Base-by-base conservation (phyloP, 768 basidiomycete species). In the Kwoniella europaea region DNA sequence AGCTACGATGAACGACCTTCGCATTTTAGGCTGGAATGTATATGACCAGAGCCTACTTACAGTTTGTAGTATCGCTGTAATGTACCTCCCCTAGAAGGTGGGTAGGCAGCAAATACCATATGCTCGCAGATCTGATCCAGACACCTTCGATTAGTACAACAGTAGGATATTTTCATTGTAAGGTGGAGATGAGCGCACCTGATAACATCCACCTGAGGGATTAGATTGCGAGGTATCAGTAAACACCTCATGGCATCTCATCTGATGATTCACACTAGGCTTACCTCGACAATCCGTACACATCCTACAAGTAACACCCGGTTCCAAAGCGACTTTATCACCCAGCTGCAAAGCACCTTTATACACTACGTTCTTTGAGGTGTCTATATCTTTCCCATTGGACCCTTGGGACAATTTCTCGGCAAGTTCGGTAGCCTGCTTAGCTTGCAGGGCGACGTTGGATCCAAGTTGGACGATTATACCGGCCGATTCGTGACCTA, bases 401-500 rank as follows among this genome's bases (percentile, higher is more conserved):
- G 63, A 29, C 4, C 27, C 44, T 13, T 53, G 42, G 18, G 69
- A 63, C 10, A 73, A 53, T 15, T 53, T 68, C 15, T 67, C 43
- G 0, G 69, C 66, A 4, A 63, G 13, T 10, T 74, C n/a, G 2
- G 65, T 63, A 13, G 77, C 76, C 46, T 71, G 64, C 12, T 52
- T 65, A n/a, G 79, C 73, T 57, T 71, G 35, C 3, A 69, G 73
- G 29, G 79, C 79, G 10, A 77, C 68, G 65, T 81, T 79, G 1
- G 79, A 69, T 7, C 79, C 79, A 6, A 81, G 74, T 43, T 72
- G 90, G 66, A 85, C 85, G 61, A 97, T 84, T 59, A 93, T 84
- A 12, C 93, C 94, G 29, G 93, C 86, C 2, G 93, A 93, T 85
- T 98, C 96, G 79, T 98, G 96, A 20, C 96, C 96, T 55, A 98